Conservation (phyloP, 2,329 filamentous ascomycete genomes). For the Botrytis tulipae region DNA sequence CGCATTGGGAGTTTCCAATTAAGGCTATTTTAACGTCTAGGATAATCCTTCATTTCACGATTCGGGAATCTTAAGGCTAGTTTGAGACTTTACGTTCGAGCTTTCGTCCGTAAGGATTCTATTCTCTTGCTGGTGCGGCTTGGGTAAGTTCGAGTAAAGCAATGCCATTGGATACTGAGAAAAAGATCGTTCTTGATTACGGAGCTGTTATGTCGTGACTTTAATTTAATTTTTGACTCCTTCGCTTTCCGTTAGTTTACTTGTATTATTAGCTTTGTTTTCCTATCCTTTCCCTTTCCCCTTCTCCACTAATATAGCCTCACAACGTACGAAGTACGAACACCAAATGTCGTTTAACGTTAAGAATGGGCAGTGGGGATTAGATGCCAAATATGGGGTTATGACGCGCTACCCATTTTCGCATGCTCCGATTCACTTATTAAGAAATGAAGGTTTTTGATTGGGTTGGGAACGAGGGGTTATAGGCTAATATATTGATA, state of each 20-base stretch:
- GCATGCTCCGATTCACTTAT: neutral
- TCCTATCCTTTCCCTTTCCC: neutral
- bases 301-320: slow-evolving; percentile 5
- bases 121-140: neutral
- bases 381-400: neutral
- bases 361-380: neutral
- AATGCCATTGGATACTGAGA: neutral
- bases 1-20: neutral
- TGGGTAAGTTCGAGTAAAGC: neutral
- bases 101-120: neutral
- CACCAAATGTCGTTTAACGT: neutral
- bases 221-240: neutral
- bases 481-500: neutral
- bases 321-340: no score
- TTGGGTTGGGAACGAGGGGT: slow-evolving; percentile 16
- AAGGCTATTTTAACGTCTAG: neutral
- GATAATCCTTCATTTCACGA: neutral
- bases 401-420: slow-evolving; percentile 1
- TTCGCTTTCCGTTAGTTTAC: neutral
- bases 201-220: neutral
- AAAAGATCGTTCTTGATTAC: neutral
- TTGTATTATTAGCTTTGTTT: neutral
- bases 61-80: no score
- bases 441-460: neutral
- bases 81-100: neutral